Evolutionary conservation across 2,329 filamentous ascomycete species (phyloP), one percentile per base, ranked within the genome.

Genomic region (Fusarium heterosporum): DNA sequence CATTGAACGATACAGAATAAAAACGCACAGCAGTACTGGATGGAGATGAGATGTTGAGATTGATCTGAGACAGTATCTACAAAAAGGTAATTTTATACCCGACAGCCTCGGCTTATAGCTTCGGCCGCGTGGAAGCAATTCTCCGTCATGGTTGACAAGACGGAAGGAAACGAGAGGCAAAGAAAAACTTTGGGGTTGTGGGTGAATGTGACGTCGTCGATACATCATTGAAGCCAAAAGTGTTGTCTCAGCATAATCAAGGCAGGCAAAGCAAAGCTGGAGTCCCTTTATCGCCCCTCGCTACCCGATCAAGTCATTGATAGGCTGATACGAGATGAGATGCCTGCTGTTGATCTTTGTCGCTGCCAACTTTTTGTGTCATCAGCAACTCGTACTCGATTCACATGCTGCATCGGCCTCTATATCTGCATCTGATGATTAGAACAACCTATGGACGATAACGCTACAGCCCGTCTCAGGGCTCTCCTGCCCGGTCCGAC

Each of bases 191-290:
- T 13, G 28, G 32, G 16, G 16, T 38, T 19, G 25, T 14, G n/a
- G 52, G 48, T 22, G 38, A 10, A n/a, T 10, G 60, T 65, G 62
- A 65, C 62, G 62, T 65, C 57, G 48, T 32, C 6, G 29, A 38
- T 52, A 52, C 62, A 65, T 65, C 61, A 65, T 65, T 25, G 34
- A 25, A 4, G 25, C 29, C 39, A 11, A 16, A 51, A 61, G 50
- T 61, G 40, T n/a, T 16, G 32, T 34, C n/a, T 34, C 8, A 34
- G 32, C 14, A 34, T n/a, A 34, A 34, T n/a, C 14, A 7, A 7
- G 5, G 32, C 32, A 14, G 14, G 14, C 32, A 34, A 12, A 16
- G 32, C 32, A 34, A 8, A 34, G 14, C 9, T 34, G 32, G 13
- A 34, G 32, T 16, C 32, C 32, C 16, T 13, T n/a, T 34, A 16